Conservation (phyloP, 1,284 basidiomycete species). For the Hymenochaete sp. region DNA sequence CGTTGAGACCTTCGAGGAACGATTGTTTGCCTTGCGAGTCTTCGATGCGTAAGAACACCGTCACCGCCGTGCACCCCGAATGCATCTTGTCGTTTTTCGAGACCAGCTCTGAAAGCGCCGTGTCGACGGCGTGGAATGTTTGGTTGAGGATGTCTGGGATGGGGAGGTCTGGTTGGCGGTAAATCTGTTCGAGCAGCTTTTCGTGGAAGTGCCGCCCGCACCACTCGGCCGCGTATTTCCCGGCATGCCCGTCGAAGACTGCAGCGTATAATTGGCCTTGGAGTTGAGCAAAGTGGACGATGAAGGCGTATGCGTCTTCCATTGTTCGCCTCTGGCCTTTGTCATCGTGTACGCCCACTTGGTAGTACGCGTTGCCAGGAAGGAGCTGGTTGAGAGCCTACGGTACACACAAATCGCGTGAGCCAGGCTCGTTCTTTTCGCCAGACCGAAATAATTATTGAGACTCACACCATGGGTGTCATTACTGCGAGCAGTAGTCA, state of each 20-base stretch:
- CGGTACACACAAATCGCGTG: not conserved
- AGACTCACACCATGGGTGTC: slow-evolving; percentile 68
- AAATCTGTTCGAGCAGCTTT: slow-evolving; percentile 47
- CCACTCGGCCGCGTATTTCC: slow-evolving; percentile 98
- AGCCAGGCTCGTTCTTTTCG: not conserved
- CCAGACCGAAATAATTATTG: not conserved
- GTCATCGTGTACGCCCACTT: slow-evolving; percentile 88
- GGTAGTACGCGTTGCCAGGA: slow-evolving; percentile 49
- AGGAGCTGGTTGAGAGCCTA: slow-evolving; percentile 50
- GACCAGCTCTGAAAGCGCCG: slow-evolving; percentile 73
- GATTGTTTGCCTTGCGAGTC: slow-evolving; percentile 62
- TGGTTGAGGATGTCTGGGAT: slow-evolving; percentile 89
- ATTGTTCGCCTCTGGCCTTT: slow-evolving; percentile 87
- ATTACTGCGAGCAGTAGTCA: slow-evolving; percentile 59
- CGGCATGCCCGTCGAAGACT: slow-evolving; percentile 97
- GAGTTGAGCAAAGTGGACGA: slow-evolving; percentile 87
- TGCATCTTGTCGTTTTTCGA: slow-evolving; percentile 85
- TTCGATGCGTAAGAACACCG: slow-evolving; percentile 95
- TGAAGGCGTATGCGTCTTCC: slow-evolving; percentile 97
- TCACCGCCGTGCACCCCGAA: slow-evolving; percentile 95
- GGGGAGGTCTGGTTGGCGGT: slow-evolving; percentile 38
- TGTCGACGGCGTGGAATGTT: slow-evolving; percentile 91
- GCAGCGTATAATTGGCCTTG: slow-evolving; percentile 96
- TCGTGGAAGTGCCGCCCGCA: slow-evolving; percentile 95
- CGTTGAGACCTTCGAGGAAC: slow-evolving; percentile 35